Percentiles rank a stretch among this genome's conserved stretches.
These are phyloP conservation scores for Candolleomyces aberdarensis DNA, from an alignment of 768 basidiomycete species.

Conservation along the genomic window DNA sequence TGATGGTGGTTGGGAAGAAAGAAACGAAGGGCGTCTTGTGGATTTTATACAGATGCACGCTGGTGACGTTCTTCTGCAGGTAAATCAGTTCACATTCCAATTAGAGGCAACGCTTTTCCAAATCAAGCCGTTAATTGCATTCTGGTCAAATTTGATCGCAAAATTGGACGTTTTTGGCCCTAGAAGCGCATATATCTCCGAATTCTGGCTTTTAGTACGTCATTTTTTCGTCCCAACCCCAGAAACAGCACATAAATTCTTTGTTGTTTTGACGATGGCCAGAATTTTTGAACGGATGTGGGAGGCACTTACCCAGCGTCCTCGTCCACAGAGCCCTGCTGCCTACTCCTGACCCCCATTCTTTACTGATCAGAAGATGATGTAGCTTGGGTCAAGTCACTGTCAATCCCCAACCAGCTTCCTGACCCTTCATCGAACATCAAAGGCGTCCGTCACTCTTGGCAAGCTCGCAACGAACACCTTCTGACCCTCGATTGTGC, in stretches of 20 bases:
- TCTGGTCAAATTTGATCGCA: constrained; percentile 8
- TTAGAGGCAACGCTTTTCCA: constrained; percentile 31
- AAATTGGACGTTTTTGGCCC: constrained; percentile 5
- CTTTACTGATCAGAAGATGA: constrained; percentile 3
- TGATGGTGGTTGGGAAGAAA: constrained; percentile 44
- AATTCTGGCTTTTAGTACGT: constrained; percentile 9
- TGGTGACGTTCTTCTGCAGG: no score
- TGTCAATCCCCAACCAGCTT: constrained; percentile 2
- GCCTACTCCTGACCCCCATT: neutral
- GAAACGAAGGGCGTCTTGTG: constrained; percentile 25
- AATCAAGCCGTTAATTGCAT: constrained; percentile 15
- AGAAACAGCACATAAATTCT: neutral
- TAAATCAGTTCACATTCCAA: constrained; percentile 26
- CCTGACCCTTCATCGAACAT: neutral
- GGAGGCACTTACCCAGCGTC: neutral
- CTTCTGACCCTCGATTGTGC: no score
- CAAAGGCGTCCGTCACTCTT: neutral
- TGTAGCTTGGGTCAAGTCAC: constrained; percentile 11
- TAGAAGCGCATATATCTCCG: constrained; percentile 19
- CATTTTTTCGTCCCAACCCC: neutral
- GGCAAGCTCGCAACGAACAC: neutral
- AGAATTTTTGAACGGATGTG: neutral
- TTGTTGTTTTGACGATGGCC: neutral
- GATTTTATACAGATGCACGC: constrained; percentile 33
- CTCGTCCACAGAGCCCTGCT: neutral